Evolutionary conservation across 1,284 basidiomycete species (phyloP).

Genomic region (Leccinum griseonigrum): DNA sequence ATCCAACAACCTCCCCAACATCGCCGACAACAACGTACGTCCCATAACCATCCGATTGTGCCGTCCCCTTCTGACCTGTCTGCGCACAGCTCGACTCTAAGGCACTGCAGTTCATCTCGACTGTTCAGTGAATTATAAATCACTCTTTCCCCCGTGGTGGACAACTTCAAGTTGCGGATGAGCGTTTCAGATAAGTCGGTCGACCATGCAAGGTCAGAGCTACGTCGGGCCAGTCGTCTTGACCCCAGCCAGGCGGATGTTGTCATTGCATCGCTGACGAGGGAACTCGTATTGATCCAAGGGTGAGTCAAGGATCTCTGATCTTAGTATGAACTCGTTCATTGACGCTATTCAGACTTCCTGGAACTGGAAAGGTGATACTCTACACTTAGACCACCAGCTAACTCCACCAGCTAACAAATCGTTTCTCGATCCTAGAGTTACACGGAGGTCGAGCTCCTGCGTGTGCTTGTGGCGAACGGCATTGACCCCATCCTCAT

Average conservation of each 20-base stretch:
- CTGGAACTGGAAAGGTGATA: constrained; percentile 71
- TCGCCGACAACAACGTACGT: constrained; percentile 80
- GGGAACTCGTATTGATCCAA: constrained; percentile 66
- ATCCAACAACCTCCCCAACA: constrained; percentile 62
- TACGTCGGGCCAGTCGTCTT: constrained; percentile 48
- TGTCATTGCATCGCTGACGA: constrained; percentile 54
- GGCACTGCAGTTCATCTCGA: constrained; percentile 89
- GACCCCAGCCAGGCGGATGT: constrained; percentile 70
- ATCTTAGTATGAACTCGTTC: background rate
- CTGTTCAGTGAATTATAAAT: constrained; percentile 52
- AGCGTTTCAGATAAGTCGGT: constrained; percentile 22
- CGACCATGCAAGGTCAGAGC: constrained; percentile 37
- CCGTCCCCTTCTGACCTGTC: constrained; percentile 1
- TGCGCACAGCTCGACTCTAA: constrained; percentile 78
- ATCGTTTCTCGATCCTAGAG: constrained; percentile 38
- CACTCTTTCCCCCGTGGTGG: constrained; percentile 7
- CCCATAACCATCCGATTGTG: background rate
- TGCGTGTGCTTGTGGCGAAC: constrained; percentile 59
- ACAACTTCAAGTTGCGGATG: constrained; percentile 18
- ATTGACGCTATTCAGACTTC: constrained; percentile 45
- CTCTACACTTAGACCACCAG: background rate
- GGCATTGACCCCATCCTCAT: constrained; percentile 54
- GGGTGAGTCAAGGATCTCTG: constrained; percentile 44
- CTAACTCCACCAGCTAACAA: background rate
- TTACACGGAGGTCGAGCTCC: constrained; percentile 63